These are phyloP conservation scores for Trichoderma koningiopsis DNA, from an alignment of 2,329 filamentous ascomycete genomes.

Conservation along the genomic window DNA sequence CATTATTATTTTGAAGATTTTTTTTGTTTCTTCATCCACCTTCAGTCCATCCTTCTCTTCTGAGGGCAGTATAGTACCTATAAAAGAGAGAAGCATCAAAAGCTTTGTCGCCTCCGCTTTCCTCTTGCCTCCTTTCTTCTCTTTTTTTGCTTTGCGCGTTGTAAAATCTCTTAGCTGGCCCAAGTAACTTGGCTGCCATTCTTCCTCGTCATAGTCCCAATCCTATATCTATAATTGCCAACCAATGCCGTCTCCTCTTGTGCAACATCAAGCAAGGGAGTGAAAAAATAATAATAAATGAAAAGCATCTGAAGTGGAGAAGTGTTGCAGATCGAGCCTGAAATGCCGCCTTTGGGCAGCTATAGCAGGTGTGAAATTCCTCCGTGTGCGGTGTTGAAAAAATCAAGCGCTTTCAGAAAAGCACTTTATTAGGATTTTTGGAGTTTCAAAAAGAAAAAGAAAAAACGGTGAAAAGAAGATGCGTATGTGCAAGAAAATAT, in stretches of 20 bases:
- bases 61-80: background rate
- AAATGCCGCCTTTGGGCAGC: constrained; percentile 20
- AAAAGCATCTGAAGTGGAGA: constrained; percentile 32
- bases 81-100: background rate
- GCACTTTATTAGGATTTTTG: constrained; percentile 17
- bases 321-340: constrained; percentile 32
- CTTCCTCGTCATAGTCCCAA: constrained; percentile 5
- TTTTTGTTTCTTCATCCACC: background rate
- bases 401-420: constrained; percentile 18
- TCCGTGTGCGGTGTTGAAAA: constrained; percentile 34
- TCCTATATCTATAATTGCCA: constrained; percentile 22
- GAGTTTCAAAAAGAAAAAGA: constrained; percentile 1
- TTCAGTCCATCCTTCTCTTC: background rate
- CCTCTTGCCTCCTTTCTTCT: background rate
- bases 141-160: constrained; percentile 11
- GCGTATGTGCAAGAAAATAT: constrained; percentile 24
- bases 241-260: constrained; percentile 10
- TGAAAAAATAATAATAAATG: background rate
- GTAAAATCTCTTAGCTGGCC: constrained; percentile 24
- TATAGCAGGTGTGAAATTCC: constrained; percentile 25
- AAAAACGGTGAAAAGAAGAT: background rate
- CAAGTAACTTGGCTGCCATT: background rate
- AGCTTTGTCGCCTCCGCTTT: background rate
- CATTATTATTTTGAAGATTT: background rate
- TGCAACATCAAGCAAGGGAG: constrained; percentile 16